Evolutionary conservation across 345 rosid genomes (phyloP), one percentile per base, ranked within the genome.

Genomic region (Clarkia xantiana): DNA sequence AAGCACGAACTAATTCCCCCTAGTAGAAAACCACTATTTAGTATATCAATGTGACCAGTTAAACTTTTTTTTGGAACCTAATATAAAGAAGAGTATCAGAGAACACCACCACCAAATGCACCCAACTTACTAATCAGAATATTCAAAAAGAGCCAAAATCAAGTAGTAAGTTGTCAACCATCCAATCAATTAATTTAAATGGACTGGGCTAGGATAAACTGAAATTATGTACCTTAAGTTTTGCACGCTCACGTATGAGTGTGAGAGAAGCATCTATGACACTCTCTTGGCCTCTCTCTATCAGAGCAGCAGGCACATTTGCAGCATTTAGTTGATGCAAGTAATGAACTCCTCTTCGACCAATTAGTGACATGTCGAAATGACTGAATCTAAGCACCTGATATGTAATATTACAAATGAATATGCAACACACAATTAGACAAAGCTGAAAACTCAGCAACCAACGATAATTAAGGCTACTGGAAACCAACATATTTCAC

Each of bases 231-330:
- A 84, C 98, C 89, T 86, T 91, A 51, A 91, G 93, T 69, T 76
- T 91, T 1, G 96, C 96, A 67, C 98, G 80, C 75, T 91, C 96
- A 6, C 95, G 85, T 57, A 91, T 86, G 22, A 91, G 96, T 9
- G 98, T 91, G 38, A 91, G 94, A 11, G 96, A 91, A 60, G 96
- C 96, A 62, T 91, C 95, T 9, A 91, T 74, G 0, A 91, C 98
- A 3, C 96, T 90, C 54, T 78, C 74, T 58, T 91, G 96, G 14
- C 98, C 96, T 56, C 72, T 75, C 58, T 76, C 76, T 43, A 86
- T 72, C 68, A 67, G 64, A 53, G 78, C 83, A 45, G 71, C 47
- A 0, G 95, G 78, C 9, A 86, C 72, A 49, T 62, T 84, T 10
- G 77, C 77, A 4, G 73, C 71, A 47, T 72, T 80, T 14, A 80